Percentiles rank a stretch among this genome's conserved stretches.
phyloP scores from a whole-genome alignment of 495 filamentous ascomycete genomes.

The Aspergillus cristatus region DNA sequence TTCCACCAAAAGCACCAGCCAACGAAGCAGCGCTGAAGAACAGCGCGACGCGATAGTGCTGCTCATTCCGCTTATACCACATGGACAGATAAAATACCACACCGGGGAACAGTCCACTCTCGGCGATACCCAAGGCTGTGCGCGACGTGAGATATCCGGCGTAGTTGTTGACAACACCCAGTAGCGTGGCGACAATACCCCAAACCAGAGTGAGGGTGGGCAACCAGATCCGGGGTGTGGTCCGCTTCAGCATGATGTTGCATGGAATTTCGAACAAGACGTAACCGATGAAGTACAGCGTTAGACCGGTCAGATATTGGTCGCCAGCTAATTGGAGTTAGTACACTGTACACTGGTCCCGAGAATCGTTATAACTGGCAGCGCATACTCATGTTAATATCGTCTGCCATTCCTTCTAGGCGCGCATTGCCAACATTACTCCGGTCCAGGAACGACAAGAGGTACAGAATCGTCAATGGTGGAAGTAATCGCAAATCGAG shows the following conservation, averaged over 20 bases:
- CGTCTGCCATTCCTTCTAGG: constrained; percentile 53
- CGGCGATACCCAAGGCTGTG: constrained; percentile 28
- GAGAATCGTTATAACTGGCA: neutral
- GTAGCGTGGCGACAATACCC: constrained; percentile 62
- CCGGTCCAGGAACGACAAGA: constrained; percentile 66
- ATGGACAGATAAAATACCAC: constrained; percentile 79
- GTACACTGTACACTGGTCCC: neutral
- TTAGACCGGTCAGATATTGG: constrained; percentile 62
- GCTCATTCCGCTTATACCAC: constrained; percentile 72
- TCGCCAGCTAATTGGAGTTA: constrained; percentile 41
- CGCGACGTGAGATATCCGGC: constrained; percentile 54
- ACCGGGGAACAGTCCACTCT: constrained; percentile 59
- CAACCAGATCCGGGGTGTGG: constrained; percentile 55
- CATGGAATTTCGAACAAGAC: constrained; percentile 63
- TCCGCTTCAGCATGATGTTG: constrained; percentile 64
- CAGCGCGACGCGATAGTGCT: constrained; percentile 62
- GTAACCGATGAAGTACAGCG: constrained; percentile 70
- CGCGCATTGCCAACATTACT: constrained; percentile 59
- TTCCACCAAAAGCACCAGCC: constrained; percentile 72
- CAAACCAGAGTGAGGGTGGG: constrained; percentile 45
- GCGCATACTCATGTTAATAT: constrained; percentile 51
- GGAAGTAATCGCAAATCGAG: constrained; percentile 57
- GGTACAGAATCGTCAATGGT: constrained; percentile 57
- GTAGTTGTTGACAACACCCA: constrained; percentile 59
- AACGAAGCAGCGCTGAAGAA: constrained; percentile 69